Evolutionary conservation across 345 rosid species (phyloP), one percentile per base, ranked within the genome.

Genomic region (Arabis hirsuta): DNA sequence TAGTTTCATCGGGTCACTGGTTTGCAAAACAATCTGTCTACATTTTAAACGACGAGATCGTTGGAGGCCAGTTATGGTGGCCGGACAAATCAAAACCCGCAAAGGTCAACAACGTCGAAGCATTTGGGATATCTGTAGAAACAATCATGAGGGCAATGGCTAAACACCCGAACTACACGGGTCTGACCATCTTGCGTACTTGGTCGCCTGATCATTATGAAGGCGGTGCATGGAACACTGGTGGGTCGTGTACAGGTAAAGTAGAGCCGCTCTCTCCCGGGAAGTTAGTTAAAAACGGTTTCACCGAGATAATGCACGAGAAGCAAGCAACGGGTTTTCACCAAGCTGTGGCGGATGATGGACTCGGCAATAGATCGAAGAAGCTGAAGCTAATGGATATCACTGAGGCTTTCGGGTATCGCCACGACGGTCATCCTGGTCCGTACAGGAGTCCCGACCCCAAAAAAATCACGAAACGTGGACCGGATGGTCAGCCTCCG

Each of bases 51-150:
- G 84, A 87, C 22, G 85, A 90, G 82, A 83, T 93, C 53, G 88
- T 90, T 22, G 98, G 98, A 73, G 98, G 96, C 44, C 97, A 93
- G 69, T 64, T 93, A 75, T 93, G 98, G 98, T 87, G 92, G 96
- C 92, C 92, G 0, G 83, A 88, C 72, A 84, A 79, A 65, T 80
- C 89, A 65, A 84, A 71, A 32, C 78, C 77, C 0, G 84, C 73
- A 86, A 84, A 87, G 85, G 58, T 93, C 58, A 90, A 86, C 77
- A 93, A 89, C 52, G 34, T 90, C 4, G 85, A 93, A 41, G 98
- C 98, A 70, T 93, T 87, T 47, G 94, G 92, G 20, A 87, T 93
- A 71, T 90, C 96, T 27, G 87, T 87, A 0, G 96, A 89, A 80
- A 88, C 98, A 32, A 80, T 79, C 64, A 74, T 90, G 50, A 80